Base-by-base conservation (phyloP, 768 basidiomycete genomes). In the Sutorius australiensis region DNA sequence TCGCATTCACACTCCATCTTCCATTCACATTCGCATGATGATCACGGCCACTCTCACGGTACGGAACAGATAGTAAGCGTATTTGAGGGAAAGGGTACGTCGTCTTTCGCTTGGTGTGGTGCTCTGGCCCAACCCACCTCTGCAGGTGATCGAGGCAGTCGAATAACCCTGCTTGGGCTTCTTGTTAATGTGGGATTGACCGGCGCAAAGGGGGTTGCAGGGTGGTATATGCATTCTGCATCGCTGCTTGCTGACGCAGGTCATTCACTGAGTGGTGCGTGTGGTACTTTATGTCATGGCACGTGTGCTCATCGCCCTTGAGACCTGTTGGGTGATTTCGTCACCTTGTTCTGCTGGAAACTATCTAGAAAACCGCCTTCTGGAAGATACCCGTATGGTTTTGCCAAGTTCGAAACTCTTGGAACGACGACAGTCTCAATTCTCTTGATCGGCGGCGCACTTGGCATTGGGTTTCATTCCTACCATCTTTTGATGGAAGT, bases 361-460 rank as follows among this genome's bases (percentile, higher is more conserved):
- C 75, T 93, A 33, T 92, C 91, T 1, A 80, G 92, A 46, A 81
- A 80, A 64, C 81, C 87, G n/a, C 89, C 94, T 10, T 86, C 89
- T 9, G 78, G 75, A 57, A 74, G 71, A 58, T 98, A 92, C 67
- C 93, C 93, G 1, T 94, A 86, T 56, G 91, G 92, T 14, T 89
- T 91, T 62, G 88, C 88, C 58, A 98, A 98, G 71, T 95, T 93
- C 60, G 95, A 99, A 71, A 94, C 93, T 5, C 76, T 98, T 21
- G 95, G 95, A 43, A 95, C 95, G n/a, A 82, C 90, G 3, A 82
- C 88, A 34, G 87, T 97, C 43, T 90, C 93, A 2, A 72, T 97
- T 45, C 80, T 98, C 31, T 81, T 99, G 54, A 83, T 93, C 51
- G 86, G 85, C 5, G 91, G 90, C 50, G 87, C 89, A 2, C 75